Evolutionary conservation across 495 filamentous ascomycete genomes (phyloP).

Genomic region (Xylaria flabelliformis): DNA sequence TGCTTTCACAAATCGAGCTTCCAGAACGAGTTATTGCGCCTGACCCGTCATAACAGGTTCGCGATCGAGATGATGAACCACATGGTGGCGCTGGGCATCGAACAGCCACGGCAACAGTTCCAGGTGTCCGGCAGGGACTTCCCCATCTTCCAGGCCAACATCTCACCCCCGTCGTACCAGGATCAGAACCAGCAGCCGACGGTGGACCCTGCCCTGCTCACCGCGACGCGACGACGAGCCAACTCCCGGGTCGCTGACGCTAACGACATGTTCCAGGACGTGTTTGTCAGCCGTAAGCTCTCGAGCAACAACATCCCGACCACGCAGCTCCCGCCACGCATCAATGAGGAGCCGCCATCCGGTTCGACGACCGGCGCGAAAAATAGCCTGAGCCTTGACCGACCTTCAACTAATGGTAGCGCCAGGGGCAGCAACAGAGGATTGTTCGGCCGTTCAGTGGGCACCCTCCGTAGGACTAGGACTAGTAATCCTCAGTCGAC

Average conservation of each 20-base stretch:
- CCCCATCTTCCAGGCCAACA: constrained; percentile 55
- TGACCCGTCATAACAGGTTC: constrained; percentile 92
- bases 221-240: constrained; percentile 39
- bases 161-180: constrained; percentile 43
- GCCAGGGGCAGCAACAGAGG: constrained; percentile 27
- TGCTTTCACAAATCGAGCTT: constrained; percentile 96
- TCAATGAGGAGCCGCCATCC: constrained; percentile 33
- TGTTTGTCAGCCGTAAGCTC: constrained; percentile 34
- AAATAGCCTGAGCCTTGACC: constrained; percentile 31
- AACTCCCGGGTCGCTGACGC: constrained; percentile 33
- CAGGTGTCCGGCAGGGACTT: constrained; percentile 64
- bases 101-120: constrained; percentile 80
- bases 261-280: constrained; percentile 40
- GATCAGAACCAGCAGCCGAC: constrained; percentile 21
- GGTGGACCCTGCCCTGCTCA: constrained; percentile 35
- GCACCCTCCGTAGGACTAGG: constrained; percentile 20
- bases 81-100: constrained; percentile 83
- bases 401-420: constrained; percentile 27
- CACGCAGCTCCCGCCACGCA: constrained; percentile 34
- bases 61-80: constrained; percentile 90
- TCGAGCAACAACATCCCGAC: constrained; percentile 30
- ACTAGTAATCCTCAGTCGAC: constrained; percentile 13
- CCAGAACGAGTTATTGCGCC: constrained; percentile 90
- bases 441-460: constrained; percentile 23
- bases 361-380: constrained; percentile 23